Evolutionary conservation across 106 monocot species (phyloP).

Genomic region (Dendrobium chrysotoxum): DNA sequence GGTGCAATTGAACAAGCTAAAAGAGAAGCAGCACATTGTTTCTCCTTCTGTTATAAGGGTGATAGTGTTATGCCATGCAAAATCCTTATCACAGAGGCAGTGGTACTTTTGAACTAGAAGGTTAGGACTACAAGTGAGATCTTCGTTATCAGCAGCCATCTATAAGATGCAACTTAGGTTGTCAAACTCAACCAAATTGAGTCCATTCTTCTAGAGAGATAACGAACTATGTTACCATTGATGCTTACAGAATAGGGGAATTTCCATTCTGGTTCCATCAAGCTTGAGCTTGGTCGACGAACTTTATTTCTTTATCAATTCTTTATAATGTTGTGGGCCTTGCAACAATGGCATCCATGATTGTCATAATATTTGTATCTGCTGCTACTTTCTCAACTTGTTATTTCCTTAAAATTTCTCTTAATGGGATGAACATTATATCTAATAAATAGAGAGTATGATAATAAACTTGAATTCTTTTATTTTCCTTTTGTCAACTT

Average conservation of each 20-base stretch:
- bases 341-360: conserved; percentile 70
- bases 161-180: conserved; percentile 73
- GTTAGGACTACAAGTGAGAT: conserved; percentile 73
- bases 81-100: conserved; percentile 89
- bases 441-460: no score
- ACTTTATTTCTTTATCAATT: conserved; percentile 59
- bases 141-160: conserved; percentile 71
- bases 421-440: no score
- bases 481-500: no score
- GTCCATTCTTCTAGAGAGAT: conserved; percentile 86
- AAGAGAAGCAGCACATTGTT: conserved; percentile 6
- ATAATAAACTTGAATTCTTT: no score
- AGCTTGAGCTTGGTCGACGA: conserved; percentile 58
- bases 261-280: conserved; percentile 94
- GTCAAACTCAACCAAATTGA: conserved; percentile 61
- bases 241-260: conserved; percentile 92
- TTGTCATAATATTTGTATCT: conserved; percentile 69
- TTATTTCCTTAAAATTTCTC: no score
- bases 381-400: conserved; percentile 68
- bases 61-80: conserved; percentile 63
- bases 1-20: conserved; percentile 35
- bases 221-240: conserved; percentile 85
- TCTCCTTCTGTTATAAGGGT: conserved; percentile 46
- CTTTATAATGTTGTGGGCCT: conserved; percentile 66
- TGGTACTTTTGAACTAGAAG: conserved; percentile 78